Evolutionary conservation across 305 asterid genomes (phyloP).

Genomic region (Solanum hybrid): DNA sequence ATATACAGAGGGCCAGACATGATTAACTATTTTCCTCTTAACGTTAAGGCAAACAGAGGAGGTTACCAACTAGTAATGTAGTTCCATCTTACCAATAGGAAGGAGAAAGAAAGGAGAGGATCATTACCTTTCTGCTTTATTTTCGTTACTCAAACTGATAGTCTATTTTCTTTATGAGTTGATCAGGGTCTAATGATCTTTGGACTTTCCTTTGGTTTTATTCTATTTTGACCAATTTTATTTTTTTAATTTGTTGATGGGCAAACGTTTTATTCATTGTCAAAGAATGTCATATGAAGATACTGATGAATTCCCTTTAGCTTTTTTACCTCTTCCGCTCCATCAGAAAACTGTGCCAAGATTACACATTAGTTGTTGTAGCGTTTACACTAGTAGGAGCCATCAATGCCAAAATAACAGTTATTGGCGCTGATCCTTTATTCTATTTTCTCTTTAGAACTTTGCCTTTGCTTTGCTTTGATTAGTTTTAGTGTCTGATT

Average conservation of each 20-base stretch:
- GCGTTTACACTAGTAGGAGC: neutral
- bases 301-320: neutral
- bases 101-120: neutral
- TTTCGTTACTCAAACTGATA: neutral
- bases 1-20: neutral
- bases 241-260: neutral
- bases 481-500: neutral
- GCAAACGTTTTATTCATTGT: neutral
- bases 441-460: neutral
- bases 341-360: neutral
- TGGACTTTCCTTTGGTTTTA: neutral
- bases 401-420: neutral
- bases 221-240: neutral
- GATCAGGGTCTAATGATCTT: neutral
- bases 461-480: neutral
- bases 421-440: neutral
- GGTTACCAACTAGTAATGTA: neutral
- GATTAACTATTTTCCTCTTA: neutral
- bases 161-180: neutral
- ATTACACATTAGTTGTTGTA: neutral
- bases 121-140: neutral
- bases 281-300: neutral
- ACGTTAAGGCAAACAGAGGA: neutral
- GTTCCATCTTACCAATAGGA: neutral
- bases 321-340: neutral